These are phyloP conservation scores for Radiomyces spectabilis DNA, from an alignment of 192 early-diverging fungal genomes.

Conservation along the genomic window DNA sequence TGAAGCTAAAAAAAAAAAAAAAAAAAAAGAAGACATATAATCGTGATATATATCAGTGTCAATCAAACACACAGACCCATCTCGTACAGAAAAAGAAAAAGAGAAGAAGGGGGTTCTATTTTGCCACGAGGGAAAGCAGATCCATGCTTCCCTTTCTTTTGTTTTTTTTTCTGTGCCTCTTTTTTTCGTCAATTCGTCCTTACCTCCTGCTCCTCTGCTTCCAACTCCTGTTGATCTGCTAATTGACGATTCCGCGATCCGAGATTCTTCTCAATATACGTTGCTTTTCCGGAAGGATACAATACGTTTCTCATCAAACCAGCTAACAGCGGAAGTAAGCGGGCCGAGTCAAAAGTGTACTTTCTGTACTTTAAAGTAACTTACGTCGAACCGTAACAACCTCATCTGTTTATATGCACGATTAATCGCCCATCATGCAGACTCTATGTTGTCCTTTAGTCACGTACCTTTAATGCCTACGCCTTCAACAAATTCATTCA, in stretches of 20 bases:
- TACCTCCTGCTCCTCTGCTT: background rate
- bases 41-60: too few species aligned
- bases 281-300: constrained; percentile 18
- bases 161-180: background rate
- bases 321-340: constrained; percentile 10
- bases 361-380: background rate
- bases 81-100: too few species aligned
- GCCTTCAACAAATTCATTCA: constrained; percentile 25
- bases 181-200: background rate
- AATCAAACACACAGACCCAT: too few species aligned
- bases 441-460: too few species aligned
- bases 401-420: constrained; percentile 8
- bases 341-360: background rate
- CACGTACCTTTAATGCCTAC: constrained; percentile 24
- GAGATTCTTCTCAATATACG: constrained; percentile 12
- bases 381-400: constrained; percentile 29
- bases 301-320: constrained; percentile 32
- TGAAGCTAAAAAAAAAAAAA: too few species aligned
- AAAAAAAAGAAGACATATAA: too few species aligned
- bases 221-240: too few species aligned
- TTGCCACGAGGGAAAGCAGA: too few species aligned
- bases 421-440: too few species aligned
- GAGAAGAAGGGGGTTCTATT: too few species aligned
- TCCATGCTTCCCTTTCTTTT: too few species aligned
- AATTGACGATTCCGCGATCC: constrained; percentile 3